Percentiles rank a stretch among this genome's conserved stretches.
phyloP scores from a whole-genome alignment of 257 asterid genomes.

The Catharanthus roseus region DNA sequence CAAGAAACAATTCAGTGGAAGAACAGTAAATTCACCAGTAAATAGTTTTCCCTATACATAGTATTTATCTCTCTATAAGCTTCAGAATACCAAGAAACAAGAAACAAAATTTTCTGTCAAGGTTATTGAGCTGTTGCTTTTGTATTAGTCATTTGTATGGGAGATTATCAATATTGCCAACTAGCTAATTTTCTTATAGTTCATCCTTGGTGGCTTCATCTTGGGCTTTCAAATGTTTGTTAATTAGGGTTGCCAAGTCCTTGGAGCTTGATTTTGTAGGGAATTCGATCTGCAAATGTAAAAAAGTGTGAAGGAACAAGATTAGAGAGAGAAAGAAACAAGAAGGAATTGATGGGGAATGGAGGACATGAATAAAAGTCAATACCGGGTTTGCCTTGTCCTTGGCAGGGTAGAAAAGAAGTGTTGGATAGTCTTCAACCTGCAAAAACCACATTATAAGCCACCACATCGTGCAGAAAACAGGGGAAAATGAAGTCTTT shows the following conservation, averaged over 20 bases:
- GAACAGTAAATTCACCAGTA: background rate
- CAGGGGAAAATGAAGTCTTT: background rate
- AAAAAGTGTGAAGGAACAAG: constrained; percentile 2
- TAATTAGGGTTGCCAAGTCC: constrained; percentile 70
- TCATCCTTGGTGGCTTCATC: constrained; percentile 58
- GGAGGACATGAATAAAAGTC: background rate
- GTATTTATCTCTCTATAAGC: background rate
- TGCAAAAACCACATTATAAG: constrained; percentile 20
- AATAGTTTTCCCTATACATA: background rate
- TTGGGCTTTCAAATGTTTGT: constrained; percentile 53
- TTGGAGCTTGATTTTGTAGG: constrained; percentile 61
- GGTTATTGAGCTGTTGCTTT: background rate
- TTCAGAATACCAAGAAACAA: background rate
- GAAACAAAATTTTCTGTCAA: background rate
- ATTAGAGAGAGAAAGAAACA: background rate
- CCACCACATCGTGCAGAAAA: too few species aligned
- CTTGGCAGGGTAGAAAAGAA: constrained; percentile 66
- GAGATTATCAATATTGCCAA: background rate
- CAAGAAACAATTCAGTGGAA: too few species aligned
- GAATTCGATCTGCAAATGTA: constrained; percentile 36
- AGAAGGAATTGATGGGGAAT: background rate
- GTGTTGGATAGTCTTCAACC: constrained; percentile 78
- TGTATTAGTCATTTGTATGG: background rate
- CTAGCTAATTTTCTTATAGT: constrained; percentile 36
- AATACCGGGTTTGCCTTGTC: constrained; percentile 70